A percentile compares a stretch with the other conserved stretches of the same genome.
phyloP scores from a whole-genome alignment of 2,329 filamentous ascomycete species.

The Talaromyces sp. region DNA sequence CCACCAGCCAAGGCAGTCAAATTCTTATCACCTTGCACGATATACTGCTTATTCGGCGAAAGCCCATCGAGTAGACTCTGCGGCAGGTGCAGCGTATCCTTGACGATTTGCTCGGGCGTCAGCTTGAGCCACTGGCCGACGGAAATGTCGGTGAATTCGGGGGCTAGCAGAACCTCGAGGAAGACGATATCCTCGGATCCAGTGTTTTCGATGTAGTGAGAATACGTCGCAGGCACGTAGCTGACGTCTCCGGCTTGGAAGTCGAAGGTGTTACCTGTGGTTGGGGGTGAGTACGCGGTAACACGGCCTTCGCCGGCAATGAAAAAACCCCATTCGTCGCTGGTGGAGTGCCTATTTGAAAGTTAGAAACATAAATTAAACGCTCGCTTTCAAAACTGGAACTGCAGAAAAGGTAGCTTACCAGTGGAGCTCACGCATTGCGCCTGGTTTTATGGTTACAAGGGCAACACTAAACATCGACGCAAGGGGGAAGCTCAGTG shows the following conservation, averaged over 20 bases:
- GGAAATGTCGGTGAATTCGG: constrained; percentile 39
- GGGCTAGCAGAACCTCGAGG: constrained; percentile 54
- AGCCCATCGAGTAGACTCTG: constrained; percentile 30
- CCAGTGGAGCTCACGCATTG: constrained; percentile 62
- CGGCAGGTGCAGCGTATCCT: constrained; percentile 43
- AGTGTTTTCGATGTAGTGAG: constrained; percentile 59
- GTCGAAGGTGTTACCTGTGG: constrained; percentile 51
- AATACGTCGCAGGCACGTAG: constrained; percentile 50
- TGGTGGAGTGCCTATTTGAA: not conserved
- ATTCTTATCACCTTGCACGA: constrained; percentile 35
- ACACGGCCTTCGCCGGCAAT: constrained; percentile 51
- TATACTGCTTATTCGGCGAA: constrained; percentile 39
- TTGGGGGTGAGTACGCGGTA: constrained; percentile 51
- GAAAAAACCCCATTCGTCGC: constrained; percentile 59
- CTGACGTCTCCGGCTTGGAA: constrained; percentile 56
- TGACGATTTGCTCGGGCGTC: constrained; percentile 48
- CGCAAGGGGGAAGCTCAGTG: constrained; percentile 53
- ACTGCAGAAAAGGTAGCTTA: too few species aligned
- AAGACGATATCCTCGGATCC: constrained; percentile 54
- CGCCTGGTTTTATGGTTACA: constrained; percentile 56
- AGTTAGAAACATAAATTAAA: not conserved
- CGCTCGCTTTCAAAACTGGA: not conserved
- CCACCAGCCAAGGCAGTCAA: constrained; percentile 2
- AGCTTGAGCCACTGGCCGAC: constrained; percentile 35
- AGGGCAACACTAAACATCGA: constrained; percentile 51